Base-by-base conservation (phyloP, 495 filamentous ascomycete genomes). In the Hypoxylon perforatum region DNA sequence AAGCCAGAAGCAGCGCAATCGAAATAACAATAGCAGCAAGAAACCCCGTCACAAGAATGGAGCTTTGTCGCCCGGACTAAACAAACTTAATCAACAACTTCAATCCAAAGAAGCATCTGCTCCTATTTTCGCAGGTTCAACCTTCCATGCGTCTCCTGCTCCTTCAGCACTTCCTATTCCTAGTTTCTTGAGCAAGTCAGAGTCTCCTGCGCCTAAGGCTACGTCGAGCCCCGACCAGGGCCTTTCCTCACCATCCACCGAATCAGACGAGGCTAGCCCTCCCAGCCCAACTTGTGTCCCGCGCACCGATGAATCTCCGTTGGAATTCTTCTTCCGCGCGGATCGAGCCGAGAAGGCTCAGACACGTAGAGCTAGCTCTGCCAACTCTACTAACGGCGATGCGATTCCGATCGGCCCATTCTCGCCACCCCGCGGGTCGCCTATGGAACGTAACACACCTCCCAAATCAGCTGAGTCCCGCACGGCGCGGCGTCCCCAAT, bases 71-170 rank as follows among this genome's bases (percentile, higher is more conserved):
- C 77, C 81, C 3, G 74, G 63, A 5, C 74, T 71, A 14, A 53
- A 69, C 25, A 77, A 69, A 28, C 70, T 72, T 5, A 78, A 76
- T 22, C 73, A 75, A n/a, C 73, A 57, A 30, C n/a, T 61, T 7
- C 54, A 41, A 19, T 47, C 73, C 12, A 78, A 79, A 55, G 64
- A 78, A 12, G 59, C 69, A 8, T 78, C 85, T 15, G 84, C 81
- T 42, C 73, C 85, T 61, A 84, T 92, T 59, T 99, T 97, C 76
- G 95, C 95, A 12, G 95, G 95, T 14, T 91, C 94, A 14, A 96
- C 92, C 0, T 99, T 99, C 76, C 94, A 97, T 74, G 91, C 92
- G 10, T 99, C 95, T 1, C 95, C 95, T 12, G 94, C 93, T 2
- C 91, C 96, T 1, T 94, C 93, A 3, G 87, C 92, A n/a, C 84